Evolutionary conservation across 495 filamentous ascomycete species (phyloP), one percentile per base, ranked within the genome.

Genomic region (Podospora pseudopauciseta): DNA sequence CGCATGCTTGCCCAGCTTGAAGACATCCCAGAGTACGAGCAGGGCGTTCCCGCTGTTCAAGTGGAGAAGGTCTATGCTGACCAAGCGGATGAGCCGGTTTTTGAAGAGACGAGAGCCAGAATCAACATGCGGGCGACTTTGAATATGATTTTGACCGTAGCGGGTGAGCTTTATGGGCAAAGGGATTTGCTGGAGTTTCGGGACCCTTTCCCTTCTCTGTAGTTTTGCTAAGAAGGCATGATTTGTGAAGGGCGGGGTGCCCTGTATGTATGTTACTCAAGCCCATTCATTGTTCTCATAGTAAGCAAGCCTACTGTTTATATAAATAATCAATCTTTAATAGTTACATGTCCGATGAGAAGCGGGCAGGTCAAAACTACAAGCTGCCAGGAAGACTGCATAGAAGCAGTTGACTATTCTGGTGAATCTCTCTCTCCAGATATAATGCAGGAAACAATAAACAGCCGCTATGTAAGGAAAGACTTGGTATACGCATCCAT

Each of bases 111-210:
- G 11, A 67, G 76, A 15, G 68, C 74, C 39, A 72, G 66, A 34
- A 59, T 73, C 71, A 88, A 86, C 75, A 82, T 84, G 67, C 78
- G 80, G 64, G 82, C 81, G 23, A 90, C 90, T 65, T 82, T 97
- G 6, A 94, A 97, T 75, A 97, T 97, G 91, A 91, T 97, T 67
- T 83, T 99, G 64, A 94, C 91, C 0, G 83, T 99, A 30, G 90
- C 91, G 54, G 95, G 93, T 70, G 93, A 97, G 78, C 88, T 90
- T 72, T 99, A 91, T 77, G 93, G 95, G 2, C 95, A 99, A 80
- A 83, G 89, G 66, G 95, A 99, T 78, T 79, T 99, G 44, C 80
- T 98, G 60, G 86, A 88, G 72, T 88, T 87, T 63, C 83, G 92
- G 56, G 84, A 90, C 64, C 82, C 82, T 18, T 85, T 85, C 54